Conservation (phyloP, 768 basidiomycete species). For the Kwoniella newhampshirensis region DNA sequence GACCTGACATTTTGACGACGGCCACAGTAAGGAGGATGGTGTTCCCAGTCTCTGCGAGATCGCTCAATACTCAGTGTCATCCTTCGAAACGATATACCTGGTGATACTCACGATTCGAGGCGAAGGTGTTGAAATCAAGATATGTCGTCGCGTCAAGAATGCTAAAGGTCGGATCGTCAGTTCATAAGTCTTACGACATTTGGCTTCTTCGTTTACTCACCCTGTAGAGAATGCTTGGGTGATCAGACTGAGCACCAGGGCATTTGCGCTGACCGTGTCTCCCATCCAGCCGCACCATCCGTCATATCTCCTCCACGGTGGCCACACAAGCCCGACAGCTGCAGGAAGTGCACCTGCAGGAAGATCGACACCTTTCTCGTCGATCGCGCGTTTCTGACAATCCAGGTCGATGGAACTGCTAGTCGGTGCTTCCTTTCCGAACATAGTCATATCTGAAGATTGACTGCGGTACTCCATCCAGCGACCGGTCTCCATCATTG, state of each 20-base stretch:
- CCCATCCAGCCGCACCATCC: constrained; percentile 27
- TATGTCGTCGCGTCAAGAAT: constrained; percentile 46
- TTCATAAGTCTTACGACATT: background rate
- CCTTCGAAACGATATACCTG: background rate
- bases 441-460: too few relatives aligned
- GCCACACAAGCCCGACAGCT: constrained; percentile 6
- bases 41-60: constrained; percentile 39
- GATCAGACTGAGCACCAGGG: constrained; percentile 28
- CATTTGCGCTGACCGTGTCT: constrained; percentile 22
- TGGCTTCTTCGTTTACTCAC: constrained; percentile 25
- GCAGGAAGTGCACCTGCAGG: too few relatives aligned
- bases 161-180: background rate
- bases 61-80: background rate
- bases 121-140: constrained; percentile 44
- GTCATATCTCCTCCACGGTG: constrained; percentile 24
- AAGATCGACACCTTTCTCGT: too few relatives aligned
- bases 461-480: too few relatives aligned
- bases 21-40: constrained; percentile 42
- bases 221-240: constrained; percentile 42
- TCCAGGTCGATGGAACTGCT: too few relatives aligned
- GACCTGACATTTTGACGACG: constrained; percentile 21
- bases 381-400: too few relatives aligned
- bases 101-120: constrained; percentile 38
- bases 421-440: too few relatives aligned
- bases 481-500: too few relatives aligned